Base-by-base conservation (phyloP, 306 rosid species). In the Astragalus membranaceus region DNA sequence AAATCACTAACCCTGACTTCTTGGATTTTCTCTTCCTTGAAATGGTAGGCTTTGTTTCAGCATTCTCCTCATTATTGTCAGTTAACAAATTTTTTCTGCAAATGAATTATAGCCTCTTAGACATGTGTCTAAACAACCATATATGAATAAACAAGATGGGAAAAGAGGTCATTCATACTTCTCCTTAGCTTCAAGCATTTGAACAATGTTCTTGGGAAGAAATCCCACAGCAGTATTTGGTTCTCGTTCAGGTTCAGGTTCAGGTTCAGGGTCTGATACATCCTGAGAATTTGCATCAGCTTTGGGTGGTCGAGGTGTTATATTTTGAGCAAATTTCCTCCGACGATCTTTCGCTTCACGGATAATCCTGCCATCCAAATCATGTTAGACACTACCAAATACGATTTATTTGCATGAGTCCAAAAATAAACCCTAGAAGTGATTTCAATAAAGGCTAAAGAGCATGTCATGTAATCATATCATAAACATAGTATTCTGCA, bases 131-230 rank as follows among this genome's bases (percentile, higher is more conserved):
- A n/a, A 70, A 64, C 42, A 23, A 16, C 7, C 5, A 75, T 23
- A 67, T 33, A 67, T 20, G 78, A n/a, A 43, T 32, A 35, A 15
- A 53, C 16, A 41, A n/a, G 10, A 67, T 29, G 50, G 8, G 59
- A 10, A 44, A 36, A 77, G 10, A 50, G 71, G n/a, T 33, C 79
- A 73, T 62, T 77, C 86, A 74, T 83, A 83, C 96, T 93, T 94
- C 82, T 91, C 99, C n/a, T 85, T 87, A 14, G 90, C 81, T 39
- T 87, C 91, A 75, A 94, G 89, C 88, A 81, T 72, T 64, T 88
- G 83, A 36, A 94, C 99, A 29, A 94, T 85, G 81, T 78, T 67
- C 10, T 82, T 59, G 2, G 99, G 95, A 73, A 94, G 99, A 88
- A 87, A 87, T 43, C 92, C 96, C 4, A 26, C 52, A 33, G 66